Conservation (phyloP, 495 filamentous ascomycete genomes). For the Talaromyces stipitatus region DNA sequence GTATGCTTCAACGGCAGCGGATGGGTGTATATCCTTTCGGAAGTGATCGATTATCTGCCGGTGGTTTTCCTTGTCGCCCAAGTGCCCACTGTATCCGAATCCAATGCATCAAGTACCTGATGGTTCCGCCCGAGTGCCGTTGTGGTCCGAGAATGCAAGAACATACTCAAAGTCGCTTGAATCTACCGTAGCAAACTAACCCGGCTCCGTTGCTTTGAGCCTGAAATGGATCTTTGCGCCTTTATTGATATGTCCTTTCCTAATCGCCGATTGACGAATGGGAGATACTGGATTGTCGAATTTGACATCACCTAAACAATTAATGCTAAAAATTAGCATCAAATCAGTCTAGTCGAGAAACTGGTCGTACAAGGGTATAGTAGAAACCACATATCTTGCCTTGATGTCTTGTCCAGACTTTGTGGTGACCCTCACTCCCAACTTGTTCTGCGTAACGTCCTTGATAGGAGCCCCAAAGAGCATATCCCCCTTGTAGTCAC, state of each 20-base stretch:
- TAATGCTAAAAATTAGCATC: neutral
- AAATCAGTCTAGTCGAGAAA: neutral
- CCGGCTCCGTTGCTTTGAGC: conserved; percentile 1
- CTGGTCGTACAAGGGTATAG: conserved; percentile 17
- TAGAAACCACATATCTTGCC: conserved; percentile 10
- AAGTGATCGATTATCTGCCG: neutral
- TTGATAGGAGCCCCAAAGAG: neutral
- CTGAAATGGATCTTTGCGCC: conserved; percentile 19
- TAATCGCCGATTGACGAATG: conserved; percentile 12
- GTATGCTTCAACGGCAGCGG: conserved; percentile 5
- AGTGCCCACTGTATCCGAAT: conserved; percentile 14
- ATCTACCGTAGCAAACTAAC: neutral
- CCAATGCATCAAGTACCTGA: conserved; percentile 16
- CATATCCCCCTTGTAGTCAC: neutral
- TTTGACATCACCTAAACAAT: conserved; percentile 9
- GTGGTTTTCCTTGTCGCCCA: conserved; percentile 12
- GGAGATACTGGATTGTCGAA: conserved; percentile 17
- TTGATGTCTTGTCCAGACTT: neutral
- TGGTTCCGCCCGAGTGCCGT: conserved; percentile 12
- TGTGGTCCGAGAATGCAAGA: conserved; percentile 8
- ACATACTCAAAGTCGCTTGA: neutral
- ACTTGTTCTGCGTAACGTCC: conserved; percentile 6
- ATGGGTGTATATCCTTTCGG: conserved; percentile 9
- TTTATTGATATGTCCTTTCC: conserved; percentile 14
- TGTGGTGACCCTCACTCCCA: neutral